Evolutionary conservation across 176 grass and related monocot genomes (phyloP), one percentile per base, ranked within the genome.

Genomic region (Oropetium thomaeum): DNA sequence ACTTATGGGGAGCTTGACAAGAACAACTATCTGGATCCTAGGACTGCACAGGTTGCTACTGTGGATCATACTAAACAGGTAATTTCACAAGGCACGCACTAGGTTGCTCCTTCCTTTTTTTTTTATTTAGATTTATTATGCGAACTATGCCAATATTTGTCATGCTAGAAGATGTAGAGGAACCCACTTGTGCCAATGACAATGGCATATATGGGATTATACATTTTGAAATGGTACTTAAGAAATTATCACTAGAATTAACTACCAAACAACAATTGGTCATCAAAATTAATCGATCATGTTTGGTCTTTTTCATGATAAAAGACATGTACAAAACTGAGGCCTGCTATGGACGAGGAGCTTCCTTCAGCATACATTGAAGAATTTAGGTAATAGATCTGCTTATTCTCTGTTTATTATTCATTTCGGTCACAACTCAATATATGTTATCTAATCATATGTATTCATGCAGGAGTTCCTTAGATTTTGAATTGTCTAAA

Each of bases 11-110:
- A 95, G 87, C 61, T 99, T 82, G 91, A 86, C 65, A 88, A 80
- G 78, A 88, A 74, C 51, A 77, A 77, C 43, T 99, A 95, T 74
- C 72, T 99, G 67, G 91, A 95, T 73, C 96, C 96, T 40, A 89
- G 91, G 78, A 99, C 89, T 62, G 92, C 89, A 22, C 96, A 99
- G 81, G 87, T 99, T 80, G 96, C 89, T 80, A 99, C 96, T 19
- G 79, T 99, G 49, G 91, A 98, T 74, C 96, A 98, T 90, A 79
- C 92, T 31, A 89, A 98, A 79, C 96, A 95, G 86, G 96, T 95
- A 87, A 77, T 22, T 29, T 49, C 69, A 16, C 48, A 70, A 15
- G 28, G 12, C 44, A 37, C n/a, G 10, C 15, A 16, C 30, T 37
- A 26, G 48, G 22, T 71, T 61, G 2, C 34, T 54, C 58, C 7